Evolutionary conservation across 371 early-diverging fungal genomes (phyloP), one percentile per base, ranked within the genome.

Genomic region (Mucor mucedo): DNA sequence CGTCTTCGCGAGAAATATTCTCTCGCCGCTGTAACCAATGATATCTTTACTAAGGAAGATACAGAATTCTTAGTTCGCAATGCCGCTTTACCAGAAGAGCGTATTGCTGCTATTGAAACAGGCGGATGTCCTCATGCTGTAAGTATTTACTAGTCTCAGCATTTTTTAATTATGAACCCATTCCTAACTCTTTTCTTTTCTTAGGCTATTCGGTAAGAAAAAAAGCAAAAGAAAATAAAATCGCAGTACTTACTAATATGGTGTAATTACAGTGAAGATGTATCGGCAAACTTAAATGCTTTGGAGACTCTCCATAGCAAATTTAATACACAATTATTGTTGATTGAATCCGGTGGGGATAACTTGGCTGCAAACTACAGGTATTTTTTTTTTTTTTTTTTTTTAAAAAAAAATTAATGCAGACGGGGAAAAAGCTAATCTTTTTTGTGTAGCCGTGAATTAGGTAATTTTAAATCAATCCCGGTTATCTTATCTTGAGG

Each of bases 81-180:
- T 80, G 82, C 92, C 58, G 97, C 97, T 27, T 85, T 97, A 9
- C 91, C 91, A 27, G 84, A 85, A 35, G 94, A 91, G 49, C 87
- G 96, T 41, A 95, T 97, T 75, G 79, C 80, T 30, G 95, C 96
- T 11, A 93, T 97, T 56, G 95, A 97, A 75, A 97, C 97, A 2
- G 91, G 97, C 61, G 95, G 96, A 14, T 97, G 97, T 69, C 97
- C 97, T 41, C 97, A 97, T 68, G 97, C 97, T 28, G 97, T 77
- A 74, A 75, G 73, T 66, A n/a, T 38, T 6, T 60, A 27, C 16
- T 44, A 6, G 8, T 42, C 16, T 1, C 5, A 44, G 10, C 21
- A 4, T 35, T 2, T 47, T 27, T 55, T 21, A 39, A 55, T 44
- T 44, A 3, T 44, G 5, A 44, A 44, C 5, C 16, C 14, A 14